These are phyloP conservation scores for Paraurostyla sp. DNA, from an alignment of 73 alveolate species.

Conservation along the genomic window DNA sequence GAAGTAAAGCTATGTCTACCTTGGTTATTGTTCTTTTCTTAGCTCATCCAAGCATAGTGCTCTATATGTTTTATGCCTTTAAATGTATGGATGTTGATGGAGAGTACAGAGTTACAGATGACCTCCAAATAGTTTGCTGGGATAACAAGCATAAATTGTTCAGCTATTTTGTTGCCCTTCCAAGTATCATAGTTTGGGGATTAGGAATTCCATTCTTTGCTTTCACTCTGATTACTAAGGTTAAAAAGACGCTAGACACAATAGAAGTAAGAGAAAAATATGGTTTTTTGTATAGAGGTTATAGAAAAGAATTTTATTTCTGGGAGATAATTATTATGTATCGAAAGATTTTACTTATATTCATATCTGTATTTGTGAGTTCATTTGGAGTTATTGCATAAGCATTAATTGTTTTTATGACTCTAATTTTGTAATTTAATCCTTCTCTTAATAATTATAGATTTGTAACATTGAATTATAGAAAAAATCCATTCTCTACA, in stretches of 20 bases:
- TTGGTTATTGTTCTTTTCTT: background rate
- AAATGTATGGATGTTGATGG: background rate
- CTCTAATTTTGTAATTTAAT: no score
- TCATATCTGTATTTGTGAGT: no score
- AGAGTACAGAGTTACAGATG: background rate
- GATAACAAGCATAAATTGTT: background rate
- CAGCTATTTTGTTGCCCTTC: conserved; percentile 49
- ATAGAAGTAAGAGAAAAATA: background rate
- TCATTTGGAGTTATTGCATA: background rate
- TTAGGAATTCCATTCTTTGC: conserved; percentile 52
- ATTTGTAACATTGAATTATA: background rate
- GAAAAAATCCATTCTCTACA: no score
- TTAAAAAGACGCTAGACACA: background rate
- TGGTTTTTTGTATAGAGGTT: no score
- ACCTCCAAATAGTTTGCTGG: conserved; percentile 41
- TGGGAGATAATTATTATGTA: no score
- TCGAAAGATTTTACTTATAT: no score
- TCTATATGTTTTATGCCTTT: background rate
- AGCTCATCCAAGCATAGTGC: background rate
- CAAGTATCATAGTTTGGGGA: conserved; percentile 66
- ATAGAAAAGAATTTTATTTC: no score
- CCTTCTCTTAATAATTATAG: background rate
- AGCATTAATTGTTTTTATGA: background rate
- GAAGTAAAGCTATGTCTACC: background rate
- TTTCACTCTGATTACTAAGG: background rate